A percentile compares a stretch with the other conserved stretches of the same genome.
These are phyloP conservation scores for Secale cereale DNA, from an alignment of 176 grass and related monocot species.

Conservation along the genomic window DNA sequence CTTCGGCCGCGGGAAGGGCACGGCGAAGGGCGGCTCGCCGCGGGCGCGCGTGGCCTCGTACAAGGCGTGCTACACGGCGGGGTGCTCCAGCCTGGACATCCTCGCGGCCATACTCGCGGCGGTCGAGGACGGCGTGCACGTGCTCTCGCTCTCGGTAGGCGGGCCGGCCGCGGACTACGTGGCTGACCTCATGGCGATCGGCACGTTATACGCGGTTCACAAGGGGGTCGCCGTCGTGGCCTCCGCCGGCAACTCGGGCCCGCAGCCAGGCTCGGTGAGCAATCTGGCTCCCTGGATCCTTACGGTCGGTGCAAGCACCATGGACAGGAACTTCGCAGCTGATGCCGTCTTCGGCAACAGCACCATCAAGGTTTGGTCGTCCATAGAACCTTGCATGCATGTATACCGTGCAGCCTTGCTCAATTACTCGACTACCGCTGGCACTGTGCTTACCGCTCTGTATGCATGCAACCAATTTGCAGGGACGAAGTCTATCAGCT, in stretches of 20 bases:
- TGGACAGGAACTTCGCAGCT: slow-evolving; percentile 62
- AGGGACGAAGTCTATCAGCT: slow-evolving; percentile 60
- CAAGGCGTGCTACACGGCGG: slow-evolving; percentile 56
- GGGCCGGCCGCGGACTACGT: slow-evolving; percentile 11
- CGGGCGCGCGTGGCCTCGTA: slow-evolving; percentile 57
- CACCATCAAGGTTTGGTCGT: slow-evolving; percentile 34
- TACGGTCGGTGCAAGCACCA: slow-evolving; percentile 70
- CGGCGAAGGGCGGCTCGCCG: slow-evolving; percentile 65
- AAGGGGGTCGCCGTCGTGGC: slow-evolving; percentile 55
- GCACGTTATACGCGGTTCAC: slow-evolving; percentile 54
- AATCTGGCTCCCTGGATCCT: slow-evolving; percentile 72
- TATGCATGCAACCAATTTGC: neutral
- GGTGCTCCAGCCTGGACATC: slow-evolving; percentile 53
- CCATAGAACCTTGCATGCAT: neutral
- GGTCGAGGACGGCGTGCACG: slow-evolving; percentile 56
- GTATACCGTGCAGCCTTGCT: too few relatives aligned
- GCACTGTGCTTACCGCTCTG: neutral
- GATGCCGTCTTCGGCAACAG: slow-evolving; percentile 4
- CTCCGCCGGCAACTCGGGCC: slow-evolving; percentile 65
- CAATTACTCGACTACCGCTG: too few relatives aligned
- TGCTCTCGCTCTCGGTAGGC: slow-evolving; percentile 66
- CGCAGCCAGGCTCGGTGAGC: slow-evolving; percentile 24
- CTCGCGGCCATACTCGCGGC: slow-evolving; percentile 42
- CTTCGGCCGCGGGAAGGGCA: slow-evolving; percentile 45
- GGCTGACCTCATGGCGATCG: slow-evolving; percentile 36